These are phyloP conservation scores for Fusarium nodosum DNA, from an alignment of 2,329 filamentous ascomycete species.

Conservation along the genomic window DNA sequence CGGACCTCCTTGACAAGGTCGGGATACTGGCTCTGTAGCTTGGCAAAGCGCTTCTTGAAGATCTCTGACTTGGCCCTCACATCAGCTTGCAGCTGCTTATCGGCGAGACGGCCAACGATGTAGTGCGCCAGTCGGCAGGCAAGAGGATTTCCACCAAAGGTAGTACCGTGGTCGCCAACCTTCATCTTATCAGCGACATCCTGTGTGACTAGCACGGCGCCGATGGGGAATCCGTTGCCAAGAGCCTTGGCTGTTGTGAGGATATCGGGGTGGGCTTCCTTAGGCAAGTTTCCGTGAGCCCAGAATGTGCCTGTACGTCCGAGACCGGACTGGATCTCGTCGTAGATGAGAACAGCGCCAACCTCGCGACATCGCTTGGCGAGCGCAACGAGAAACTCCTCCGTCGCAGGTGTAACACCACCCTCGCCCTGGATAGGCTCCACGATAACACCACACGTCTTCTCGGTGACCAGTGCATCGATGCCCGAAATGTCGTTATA, in stretches of 20 bases:
- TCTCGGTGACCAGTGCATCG: constrained; percentile 79
- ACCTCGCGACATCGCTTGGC: constrained; percentile 87
- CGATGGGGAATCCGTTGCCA: constrained; percentile 96
- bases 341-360: constrained; percentile 90
- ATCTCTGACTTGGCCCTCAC: constrained; percentile 75
- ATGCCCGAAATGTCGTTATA: constrained; percentile 86
- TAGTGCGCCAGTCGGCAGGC: constrained; percentile 87
- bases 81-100: constrained; percentile 75
- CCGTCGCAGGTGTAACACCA: constrained; percentile 85
- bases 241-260: constrained; percentile 95
- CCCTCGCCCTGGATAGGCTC: constrained; percentile 99
- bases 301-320: constrained; percentile 89
- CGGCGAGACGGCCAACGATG: constrained; percentile 82
- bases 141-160: constrained; percentile 92
- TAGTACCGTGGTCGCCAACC: constrained; percentile 89
- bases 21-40: constrained; percentile 68
- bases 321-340: constrained; percentile 97
- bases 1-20: constrained; percentile 82
- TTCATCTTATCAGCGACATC: constrained; percentile 59
- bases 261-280: constrained; percentile 90
- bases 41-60: constrained; percentile 63
- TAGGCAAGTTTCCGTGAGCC: constrained; percentile 83
- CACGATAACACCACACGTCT: constrained; percentile 93
- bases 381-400: constrained; percentile 87
- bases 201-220: constrained; percentile 69